A percentile compares a stretch with the other conserved stretches of the same genome.
These are phyloP conservation scores for Orbilia ellipsospora DNA, from an alignment of 2,329 filamentous ascomycete species.

Conservation along the genomic window DNA sequence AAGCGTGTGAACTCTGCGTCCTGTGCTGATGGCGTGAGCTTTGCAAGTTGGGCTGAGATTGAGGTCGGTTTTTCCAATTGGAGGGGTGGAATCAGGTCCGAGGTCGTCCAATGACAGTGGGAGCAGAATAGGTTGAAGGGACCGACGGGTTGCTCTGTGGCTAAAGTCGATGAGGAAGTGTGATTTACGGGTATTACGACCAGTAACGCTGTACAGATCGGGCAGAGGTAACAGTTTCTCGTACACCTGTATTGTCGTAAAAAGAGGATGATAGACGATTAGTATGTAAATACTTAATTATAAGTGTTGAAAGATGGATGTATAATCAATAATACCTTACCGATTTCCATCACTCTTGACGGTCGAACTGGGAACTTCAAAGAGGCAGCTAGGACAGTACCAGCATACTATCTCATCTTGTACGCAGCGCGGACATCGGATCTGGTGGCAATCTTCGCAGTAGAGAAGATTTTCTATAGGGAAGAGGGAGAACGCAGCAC, in stretches of 20 bases:
- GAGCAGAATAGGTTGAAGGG: constrained; percentile 85
- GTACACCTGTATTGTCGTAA: constrained; percentile 73
- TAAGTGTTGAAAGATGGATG: not conserved
- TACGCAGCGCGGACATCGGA: constrained; percentile 91
- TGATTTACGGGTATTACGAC: constrained; percentile 75
- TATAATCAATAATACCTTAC: constrained; percentile 64
- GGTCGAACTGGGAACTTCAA: constrained; percentile 93
- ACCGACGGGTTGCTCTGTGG: constrained; percentile 63
- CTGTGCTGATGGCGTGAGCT: constrained; percentile 37
- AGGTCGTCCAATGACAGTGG: constrained; percentile 92
- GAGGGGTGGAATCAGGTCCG: constrained; percentile 78
- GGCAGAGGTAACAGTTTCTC: constrained; percentile 94
- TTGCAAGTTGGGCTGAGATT: constrained; percentile 79
- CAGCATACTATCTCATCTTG: constrained; percentile 93
- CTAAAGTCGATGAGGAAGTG: constrained; percentile 60
- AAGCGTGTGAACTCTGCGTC: constrained; percentile 57
- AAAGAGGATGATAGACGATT: too few species aligned
- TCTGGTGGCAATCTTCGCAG: constrained; percentile 97
- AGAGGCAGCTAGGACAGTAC: constrained; percentile 94
- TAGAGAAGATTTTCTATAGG: constrained; percentile 93
- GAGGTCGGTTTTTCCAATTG: constrained; percentile 89
- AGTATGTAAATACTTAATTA: constrained; percentile 33
- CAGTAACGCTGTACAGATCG: constrained; percentile 84
- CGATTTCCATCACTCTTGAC: constrained; percentile 92
- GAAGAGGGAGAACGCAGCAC: constrained; percentile 91